Conservation (phyloP, 305 asterid genomes). For the Coffea humblotiana region DNA sequence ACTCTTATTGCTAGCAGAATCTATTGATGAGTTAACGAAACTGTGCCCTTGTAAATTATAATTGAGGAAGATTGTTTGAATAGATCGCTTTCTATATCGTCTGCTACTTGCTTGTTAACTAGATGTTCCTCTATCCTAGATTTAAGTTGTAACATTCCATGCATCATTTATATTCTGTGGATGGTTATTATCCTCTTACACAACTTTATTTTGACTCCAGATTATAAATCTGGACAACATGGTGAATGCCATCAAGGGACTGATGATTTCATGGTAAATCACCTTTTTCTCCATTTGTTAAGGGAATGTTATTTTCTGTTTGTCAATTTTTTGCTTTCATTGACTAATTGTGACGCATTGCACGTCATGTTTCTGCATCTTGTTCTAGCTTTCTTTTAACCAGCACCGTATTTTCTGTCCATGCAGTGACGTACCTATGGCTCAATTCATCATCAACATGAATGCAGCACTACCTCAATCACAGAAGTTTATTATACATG, state of each 20-base stretch:
- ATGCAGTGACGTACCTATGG: constrained; percentile 83
- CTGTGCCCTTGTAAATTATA: background rate
- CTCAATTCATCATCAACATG: constrained; percentile 83
- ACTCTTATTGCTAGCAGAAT: background rate
- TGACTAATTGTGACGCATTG: background rate
- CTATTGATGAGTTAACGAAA: background rate
- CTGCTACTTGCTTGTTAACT: background rate
- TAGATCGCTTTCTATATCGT: background rate
- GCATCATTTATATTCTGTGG: background rate
- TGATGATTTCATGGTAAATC: constrained; percentile 69
- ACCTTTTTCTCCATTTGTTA: background rate
- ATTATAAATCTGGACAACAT: constrained; percentile 28
- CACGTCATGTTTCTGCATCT: constrained; percentile 5
- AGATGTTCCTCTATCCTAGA: background rate
- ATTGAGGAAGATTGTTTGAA: background rate
- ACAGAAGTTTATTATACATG: constrained; percentile 76
- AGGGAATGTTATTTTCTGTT: background rate
- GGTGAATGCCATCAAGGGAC: constrained; percentile 68
- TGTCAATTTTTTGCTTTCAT: background rate
- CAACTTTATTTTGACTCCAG: constrained; percentile 28
- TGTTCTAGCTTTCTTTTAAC: constrained; percentile 11
- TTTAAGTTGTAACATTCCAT: background rate
- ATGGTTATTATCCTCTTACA: background rate
- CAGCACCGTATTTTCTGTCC: background rate
- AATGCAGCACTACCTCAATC: constrained; percentile 71